These are phyloP conservation scores for Russula compacta DNA, from an alignment of 768 basidiomycete genomes.

Conservation along the genomic window DNA sequence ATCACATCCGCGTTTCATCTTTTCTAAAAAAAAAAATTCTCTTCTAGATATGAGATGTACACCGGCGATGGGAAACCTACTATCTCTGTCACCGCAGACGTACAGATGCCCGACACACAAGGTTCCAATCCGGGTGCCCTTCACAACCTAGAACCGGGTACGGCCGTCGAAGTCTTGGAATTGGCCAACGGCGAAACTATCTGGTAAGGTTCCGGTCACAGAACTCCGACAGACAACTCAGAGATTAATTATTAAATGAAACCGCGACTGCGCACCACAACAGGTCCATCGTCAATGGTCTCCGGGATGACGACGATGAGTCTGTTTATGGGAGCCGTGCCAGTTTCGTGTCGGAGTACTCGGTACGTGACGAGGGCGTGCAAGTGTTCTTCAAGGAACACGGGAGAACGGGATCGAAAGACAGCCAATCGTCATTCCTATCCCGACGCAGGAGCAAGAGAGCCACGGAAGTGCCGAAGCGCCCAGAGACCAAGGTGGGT, in stretches of 20 bases:
- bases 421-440: slow-evolving; percentile 48
- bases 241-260: slow-evolving; percentile 12
- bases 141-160: slow-evolving; percentile 37
- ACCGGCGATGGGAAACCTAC: slow-evolving; percentile 44
- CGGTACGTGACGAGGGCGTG: slow-evolving; percentile 46
- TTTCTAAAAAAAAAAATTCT: not conserved
- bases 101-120: slow-evolving; percentile 23
- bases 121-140: slow-evolving; percentile 22
- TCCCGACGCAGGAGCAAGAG: slow-evolving; percentile 43
- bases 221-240: not conserved
- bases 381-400: slow-evolving; percentile 77
- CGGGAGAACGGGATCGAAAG: slow-evolving; percentile 52
- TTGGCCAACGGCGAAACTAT: slow-evolving; percentile 83
- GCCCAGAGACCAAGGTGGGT: slow-evolving; percentile 79
- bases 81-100: slow-evolving; percentile 30
- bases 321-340: slow-evolving; percentile 56
- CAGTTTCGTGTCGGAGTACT: slow-evolving; percentile 72
- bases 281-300: slow-evolving; percentile 77
- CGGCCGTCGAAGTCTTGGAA: slow-evolving; percentile 72
- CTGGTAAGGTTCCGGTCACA: slow-evolving; percentile 47
- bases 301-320: slow-evolving; percentile 69
- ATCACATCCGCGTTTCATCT: slow-evolving; percentile 4
- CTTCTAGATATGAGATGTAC: slow-evolving; percentile 70
- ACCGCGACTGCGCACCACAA: slow-evolving; percentile 15
- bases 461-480: slow-evolving; percentile 38